Percentiles rank a stretch among this genome's conserved stretches.
Conservation (phyloP, 2,329 filamentous ascomycete genomes). For the Paraconiothyrium brasiliense region DNA sequence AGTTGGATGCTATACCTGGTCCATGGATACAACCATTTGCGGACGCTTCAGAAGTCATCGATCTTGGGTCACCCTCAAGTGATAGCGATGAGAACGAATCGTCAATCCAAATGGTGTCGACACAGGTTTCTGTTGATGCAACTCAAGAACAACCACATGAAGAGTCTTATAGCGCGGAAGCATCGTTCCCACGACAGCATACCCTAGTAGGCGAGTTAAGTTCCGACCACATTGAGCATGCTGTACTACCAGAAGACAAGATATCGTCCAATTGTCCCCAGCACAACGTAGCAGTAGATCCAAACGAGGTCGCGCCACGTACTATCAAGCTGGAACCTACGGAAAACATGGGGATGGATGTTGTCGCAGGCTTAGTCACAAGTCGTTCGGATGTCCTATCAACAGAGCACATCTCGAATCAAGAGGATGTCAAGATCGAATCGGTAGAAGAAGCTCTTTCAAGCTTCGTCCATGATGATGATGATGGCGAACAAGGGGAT, state of each 20-base stretch:
- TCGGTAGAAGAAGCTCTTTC: slow-evolving; percentile 27
- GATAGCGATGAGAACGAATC: slow-evolving; percentile 13
- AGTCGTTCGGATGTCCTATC: not conserved
- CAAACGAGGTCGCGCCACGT: not conserved
- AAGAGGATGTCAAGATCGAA: slow-evolving; percentile 40
- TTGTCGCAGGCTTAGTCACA: not conserved
- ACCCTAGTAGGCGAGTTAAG: no score
- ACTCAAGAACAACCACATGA: not conserved
- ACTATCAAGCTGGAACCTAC: not conserved
- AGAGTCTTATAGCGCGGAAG: not conserved
- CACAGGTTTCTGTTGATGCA: not conserved
- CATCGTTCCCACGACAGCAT: not conserved
- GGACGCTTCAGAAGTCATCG: slow-evolving; percentile 28
- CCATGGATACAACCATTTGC: slow-evolving; percentile 17
- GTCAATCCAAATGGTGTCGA: not conserved
- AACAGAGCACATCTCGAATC: slow-evolving; percentile 8
- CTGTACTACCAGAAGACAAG: not conserved
- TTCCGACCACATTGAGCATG: not conserved
- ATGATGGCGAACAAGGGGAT: slow-evolving; percentile 3
- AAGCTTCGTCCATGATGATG: not conserved
- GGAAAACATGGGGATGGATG: not conserved
- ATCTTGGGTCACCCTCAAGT: slow-evolving; percentile 34
- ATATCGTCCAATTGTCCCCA: not conserved
- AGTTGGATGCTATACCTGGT: not conserved
- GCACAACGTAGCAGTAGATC: not conserved